Conservation (phyloP, 108 stramenopile species). For the Skeletonema potamos region DNA sequence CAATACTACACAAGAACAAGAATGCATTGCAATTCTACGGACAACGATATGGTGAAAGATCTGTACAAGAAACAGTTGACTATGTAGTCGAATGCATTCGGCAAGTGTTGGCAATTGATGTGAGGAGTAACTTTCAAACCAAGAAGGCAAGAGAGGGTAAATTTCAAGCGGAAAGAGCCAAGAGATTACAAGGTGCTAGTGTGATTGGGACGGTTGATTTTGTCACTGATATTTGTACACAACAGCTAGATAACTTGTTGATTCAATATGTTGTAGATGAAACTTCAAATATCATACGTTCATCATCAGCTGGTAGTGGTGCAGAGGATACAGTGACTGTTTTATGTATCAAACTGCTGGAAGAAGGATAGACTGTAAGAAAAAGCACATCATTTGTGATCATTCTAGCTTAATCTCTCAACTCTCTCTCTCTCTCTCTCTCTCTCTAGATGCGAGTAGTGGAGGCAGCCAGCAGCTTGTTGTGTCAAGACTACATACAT, state of each 20-base stretch:
- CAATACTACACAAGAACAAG: conserved; percentile 32
- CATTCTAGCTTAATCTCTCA: no score
- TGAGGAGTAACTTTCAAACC: conserved; percentile 79
- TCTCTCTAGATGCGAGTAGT: no score
- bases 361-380: background rate
- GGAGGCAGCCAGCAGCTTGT: no score
- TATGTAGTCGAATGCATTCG: conserved; percentile 57
- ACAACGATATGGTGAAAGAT: conserved; percentile 25
- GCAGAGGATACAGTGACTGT: conserved; percentile 67
- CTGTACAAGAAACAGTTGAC: conserved; percentile 33
- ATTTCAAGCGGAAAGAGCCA: conserved; percentile 76
- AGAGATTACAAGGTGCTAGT: conserved; percentile 39
- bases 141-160: conserved; percentile 72
- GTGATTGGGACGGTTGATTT: background rate
- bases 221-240: conserved; percentile 54
- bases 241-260: conserved; percentile 82
- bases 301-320: conserved; percentile 28
- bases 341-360: conserved; percentile 24
- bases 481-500: no score
- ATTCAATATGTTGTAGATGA: conserved; percentile 59
- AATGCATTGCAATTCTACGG: conserved; percentile 72
- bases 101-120: conserved; percentile 80
- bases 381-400: no score
- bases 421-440: no score
- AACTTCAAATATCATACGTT: conserved; percentile 20